Evolutionary conservation across 306 rosid species (phyloP), one percentile per base, ranked within the genome.

Genomic region (Prunus salicina): DNA sequence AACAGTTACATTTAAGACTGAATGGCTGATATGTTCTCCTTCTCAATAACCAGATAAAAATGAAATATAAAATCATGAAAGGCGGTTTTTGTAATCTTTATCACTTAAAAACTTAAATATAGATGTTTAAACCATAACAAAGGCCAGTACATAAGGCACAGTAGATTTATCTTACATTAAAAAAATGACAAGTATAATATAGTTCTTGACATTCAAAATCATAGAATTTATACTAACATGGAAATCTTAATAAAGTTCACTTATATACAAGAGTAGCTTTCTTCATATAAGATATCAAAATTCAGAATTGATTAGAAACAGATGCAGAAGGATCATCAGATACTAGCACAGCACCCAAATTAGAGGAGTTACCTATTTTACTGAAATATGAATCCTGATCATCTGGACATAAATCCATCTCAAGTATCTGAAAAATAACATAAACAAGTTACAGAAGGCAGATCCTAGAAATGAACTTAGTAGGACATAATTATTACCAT

Each of bases 351-450:
- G 47, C 68, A 64, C 67, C 72, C 57, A 67, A 79, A 15, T 15
- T 67, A 81, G 78, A 78, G 52, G 72, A 73, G 64, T 86, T 89
- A 93, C 98, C 98, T 91, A 86, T 90, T 77, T 76, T 80, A 45
- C 67, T 81, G 77, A 86, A 69, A 77, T 64, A 51, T 49, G 82
- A 34, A 51, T 91, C 95, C 74, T 88, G 83, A 78, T 86, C 91
- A 41, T 38, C 58, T 50, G 98, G 93, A 81, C 76, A 78, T 77
- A 93, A 88, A 84, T 93, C 98, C 98, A 91, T 93, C 78, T 84
- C 91, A 65, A 93, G 95, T 85, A 93, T 91, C 98, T 93, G 89
- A 60, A 81, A 81, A n/a, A 75, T 51, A 47, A 68, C 65, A 79
- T 20, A 70, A 68, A 73, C 4, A 72, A 75, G 55, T 77, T 75